Evolutionary conservation across 2,329 filamentous ascomycete species (phyloP), one percentile per base, ranked within the genome.

Genomic region (Diaporthe sp.): DNA sequence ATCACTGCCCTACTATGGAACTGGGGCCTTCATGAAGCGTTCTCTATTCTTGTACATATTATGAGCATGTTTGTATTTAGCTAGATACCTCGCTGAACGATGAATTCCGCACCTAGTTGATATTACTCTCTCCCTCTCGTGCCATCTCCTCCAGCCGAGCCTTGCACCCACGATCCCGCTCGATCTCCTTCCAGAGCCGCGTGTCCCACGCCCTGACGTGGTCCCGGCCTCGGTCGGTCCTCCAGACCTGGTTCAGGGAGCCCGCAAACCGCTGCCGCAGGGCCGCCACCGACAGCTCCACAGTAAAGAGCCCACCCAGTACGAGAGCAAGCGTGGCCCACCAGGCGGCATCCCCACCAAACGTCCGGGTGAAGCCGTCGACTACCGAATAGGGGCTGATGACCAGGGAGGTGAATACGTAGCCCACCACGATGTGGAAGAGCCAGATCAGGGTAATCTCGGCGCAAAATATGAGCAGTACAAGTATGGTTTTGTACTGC

Each of bases 321-420:
- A 92, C 89, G 39, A 94, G 83, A 61, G 96, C 85, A 3, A 96
- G 83, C 0, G 91, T 91, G 2, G 89, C 84, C 94, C 94, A 97
- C 93, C 95, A 97, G 0, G 89, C 84, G 0, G 90, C 83, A 75
- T 94, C 93, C 25, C 84, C 85, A 19, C 95, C 95, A 72, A 93
- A 96, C 0, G 88, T 86, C n/a, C 86, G 81, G 15, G 91, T 85
- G 78, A 97, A 93, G 35, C 92, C 92, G 77, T 87, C 83, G 19
- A 89, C 89, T 27, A 96, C 94, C 75, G 91, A 89, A 83, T 97
- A 97, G 3, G 86, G 85, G 39, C 85, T 0, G 86, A 84, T 22
- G 80, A 80, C 2, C 79, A 78, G 78, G 86, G 82, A 83, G 95
- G 96, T 50, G 89, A 86, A 13, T 83, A 83, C 1, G 91, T 89